phyloP scores from a whole-genome alignment of 2,329 filamentous ascomycete species.

The Cladosporium sp. region DNA sequence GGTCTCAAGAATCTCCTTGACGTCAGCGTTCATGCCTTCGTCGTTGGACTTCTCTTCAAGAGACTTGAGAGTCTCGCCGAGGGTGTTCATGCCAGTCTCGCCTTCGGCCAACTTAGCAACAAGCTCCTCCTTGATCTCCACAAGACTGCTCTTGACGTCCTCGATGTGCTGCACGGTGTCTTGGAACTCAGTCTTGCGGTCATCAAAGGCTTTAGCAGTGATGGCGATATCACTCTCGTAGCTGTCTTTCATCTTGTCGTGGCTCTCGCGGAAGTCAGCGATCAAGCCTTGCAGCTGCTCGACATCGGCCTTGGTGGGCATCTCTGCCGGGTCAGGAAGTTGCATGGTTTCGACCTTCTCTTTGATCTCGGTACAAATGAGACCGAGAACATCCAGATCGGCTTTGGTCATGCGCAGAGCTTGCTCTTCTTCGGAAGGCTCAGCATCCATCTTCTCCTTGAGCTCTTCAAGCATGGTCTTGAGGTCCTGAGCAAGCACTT shows the following conservation, averaged over 20 bases:
- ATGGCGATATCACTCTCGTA: conserved; percentile 73
- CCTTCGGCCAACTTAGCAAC: conserved; percentile 77
- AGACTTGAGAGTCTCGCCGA: conserved; percentile 64
- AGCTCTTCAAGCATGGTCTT: conserved; percentile 73
- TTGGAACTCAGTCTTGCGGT: conserved; percentile 80
- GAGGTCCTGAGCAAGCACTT: conserved; percentile 77
- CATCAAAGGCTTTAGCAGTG: conserved; percentile 77
- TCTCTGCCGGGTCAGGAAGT: conserved; percentile 67
- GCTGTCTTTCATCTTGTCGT: conserved; percentile 70
- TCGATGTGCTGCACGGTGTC: conserved; percentile 75
- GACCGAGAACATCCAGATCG: conserved; percentile 77
- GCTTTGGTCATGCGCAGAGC: conserved; percentile 71
- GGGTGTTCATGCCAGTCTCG: conserved; percentile 62
- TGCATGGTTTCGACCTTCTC: conserved; percentile 72
- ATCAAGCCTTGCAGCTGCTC: conserved; percentile 60
- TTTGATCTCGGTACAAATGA: conserved; percentile 84
- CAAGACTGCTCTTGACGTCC: conserved; percentile 75
- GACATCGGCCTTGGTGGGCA: conserved; percentile 77
- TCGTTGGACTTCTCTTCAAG: conserved; percentile 67
- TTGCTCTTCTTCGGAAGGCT: conserved; percentile 50
- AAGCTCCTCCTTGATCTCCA: conserved; percentile 75
- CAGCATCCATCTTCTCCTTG: conserved; percentile 40
- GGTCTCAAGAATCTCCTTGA: conserved; percentile 66
- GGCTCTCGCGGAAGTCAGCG: conserved; percentile 56
- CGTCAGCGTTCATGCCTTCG: conserved; percentile 49